Evolutionary conservation across 2,329 filamentous ascomycete genomes (phyloP), one percentile per base, ranked within the genome.

Genomic region (Fusarium brachygibbosum): DNA sequence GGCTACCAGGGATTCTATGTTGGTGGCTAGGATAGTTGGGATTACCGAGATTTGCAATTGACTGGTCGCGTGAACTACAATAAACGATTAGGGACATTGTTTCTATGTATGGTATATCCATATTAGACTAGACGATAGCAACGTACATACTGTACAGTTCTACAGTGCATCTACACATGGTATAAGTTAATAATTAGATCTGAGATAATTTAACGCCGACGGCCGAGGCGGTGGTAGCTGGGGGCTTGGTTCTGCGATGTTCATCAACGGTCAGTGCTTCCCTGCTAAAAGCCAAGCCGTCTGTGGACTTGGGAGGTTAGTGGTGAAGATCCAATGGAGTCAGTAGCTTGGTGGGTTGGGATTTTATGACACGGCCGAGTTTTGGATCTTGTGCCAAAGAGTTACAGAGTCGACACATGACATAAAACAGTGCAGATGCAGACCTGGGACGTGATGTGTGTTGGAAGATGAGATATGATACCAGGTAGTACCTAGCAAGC

Each of bases 41-140:
- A 68, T 69, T 69, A 70, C 68, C 68, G 68, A 70, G 55, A 70
- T 70, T 70, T 70, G 68, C 67, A 68, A 70, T 65, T 65, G 60
- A 23, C 52, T 41, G 40, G 53, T 48, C 54, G 55, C 49, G 50
- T 68, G 29, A 53, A 60, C 29, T 35, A n/a, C 54, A 34, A 34
- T 59, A 14, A 50, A 50, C 29, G 42, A 25, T 46, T 46, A 55
- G 35, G 21, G 16, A 21, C 21, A 17, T 50, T 71, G 68, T 68
- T 71, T 71, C 68, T 70, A 71, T 70, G 55, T 71, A 66, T 70
- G 68, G 67, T 25, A 45, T 34, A 14, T 14, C 7, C 8, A 9
- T 14, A 25, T 54, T 50, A 28, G 29, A 49, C 6, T 32, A 49
- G 21, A 25, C 14, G 31, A 49, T 9, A 40, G 19, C 8, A 40